Base-by-base conservation (phyloP, 2,329 filamentous ascomycete genomes). In the Cadophora sp. region DNA sequence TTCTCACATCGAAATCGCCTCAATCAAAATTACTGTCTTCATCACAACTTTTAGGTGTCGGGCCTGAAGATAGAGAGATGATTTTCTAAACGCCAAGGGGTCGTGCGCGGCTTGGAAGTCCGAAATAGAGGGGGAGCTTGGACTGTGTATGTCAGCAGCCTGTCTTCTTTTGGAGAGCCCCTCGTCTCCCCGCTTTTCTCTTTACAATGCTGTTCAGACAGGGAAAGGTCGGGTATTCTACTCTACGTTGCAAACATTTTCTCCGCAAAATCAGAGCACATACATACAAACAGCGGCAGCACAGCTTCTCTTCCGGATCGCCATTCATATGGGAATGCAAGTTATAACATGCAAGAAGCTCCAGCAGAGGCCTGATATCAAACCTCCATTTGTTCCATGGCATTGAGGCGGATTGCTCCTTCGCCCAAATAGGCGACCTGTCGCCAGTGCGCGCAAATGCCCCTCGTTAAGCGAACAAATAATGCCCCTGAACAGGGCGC, bases 21-120 rank as follows among this genome's bases (percentile, higher is more conserved):
- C 51, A 55, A 55, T 19, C 5, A 8, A 53, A 31, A 31, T 31
- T 31, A n/a, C 26, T 16, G 22, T 26, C 22, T 14, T 59, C 31
- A 40, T 27, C 12, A 43, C 22, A 59, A 37, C 55, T 14, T 3
- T 31, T 40, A 26, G 56, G 4, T 22, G 11, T 37, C 16, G n/a
- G 34, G 22, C 5, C 56, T 59, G 53, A 58, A 37, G 34, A 37
- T 12, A 11, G 34, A 9, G 9, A 4, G 29, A 48, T 65, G 53
- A 16, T 34, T 48, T 51, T 58, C 50, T 67, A 60, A 64, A 67
- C 53, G 60, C 65, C 65, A 64, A 62, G 51, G 24, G 34, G 40
- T 46, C 24, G 60, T 60, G 65, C 37, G 61, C 43, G 29, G 40
- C 64, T 50, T 59, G 56, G 56, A 22, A 37, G 56, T 59, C 34